Conservation (phyloP, 257 asterid genomes). For the Ajuga chamaepitys region DNA sequence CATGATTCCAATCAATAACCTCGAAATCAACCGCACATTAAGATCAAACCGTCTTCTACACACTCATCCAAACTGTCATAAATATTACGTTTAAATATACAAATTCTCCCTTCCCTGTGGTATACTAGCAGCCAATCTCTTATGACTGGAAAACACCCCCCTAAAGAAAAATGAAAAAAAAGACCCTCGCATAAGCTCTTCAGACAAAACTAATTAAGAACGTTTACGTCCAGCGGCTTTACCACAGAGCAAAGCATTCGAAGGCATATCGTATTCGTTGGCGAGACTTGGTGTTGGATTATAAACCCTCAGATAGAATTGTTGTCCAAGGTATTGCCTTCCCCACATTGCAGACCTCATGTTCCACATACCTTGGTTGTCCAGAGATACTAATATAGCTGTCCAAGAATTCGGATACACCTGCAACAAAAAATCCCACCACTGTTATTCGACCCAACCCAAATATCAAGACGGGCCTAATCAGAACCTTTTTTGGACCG, state of each 20-base stretch:
- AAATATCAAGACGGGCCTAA: no score
- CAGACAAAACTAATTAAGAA: constrained; percentile 19
- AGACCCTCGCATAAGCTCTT: not conserved
- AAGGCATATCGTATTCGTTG: constrained; percentile 67
- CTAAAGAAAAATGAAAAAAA: constrained; percentile 9
- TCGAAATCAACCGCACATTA: not conserved
- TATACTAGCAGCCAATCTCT: constrained; percentile 54
- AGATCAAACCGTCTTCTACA: not conserved
- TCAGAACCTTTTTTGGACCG: no score
- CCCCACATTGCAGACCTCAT: constrained; percentile 93
- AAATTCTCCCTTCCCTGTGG: constrained; percentile 1
- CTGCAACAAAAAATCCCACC: constrained; percentile 22
- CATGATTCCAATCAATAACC: not conserved
- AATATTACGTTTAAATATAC: constrained; percentile 17
- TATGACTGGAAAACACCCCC: constrained; percentile 45
- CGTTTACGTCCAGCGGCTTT: constrained; percentile 54
- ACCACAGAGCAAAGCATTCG: constrained; percentile 79
- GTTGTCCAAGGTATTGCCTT: constrained; percentile 88
- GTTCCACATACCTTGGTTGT: constrained; percentile 99
- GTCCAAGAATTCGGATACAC: constrained; percentile 94
- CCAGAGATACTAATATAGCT: constrained; percentile 68
- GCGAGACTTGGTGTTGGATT: constrained; percentile 42
- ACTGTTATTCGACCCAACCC: no score
- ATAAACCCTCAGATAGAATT: constrained; percentile 74
- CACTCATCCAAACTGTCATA: not conserved